Percentiles rank a stretch among this genome's conserved stretches.
These are phyloP conservation scores for Xylariaceae sp. DNA, from an alignment of 2,329 filamentous ascomycete species.

Conservation along the genomic window DNA sequence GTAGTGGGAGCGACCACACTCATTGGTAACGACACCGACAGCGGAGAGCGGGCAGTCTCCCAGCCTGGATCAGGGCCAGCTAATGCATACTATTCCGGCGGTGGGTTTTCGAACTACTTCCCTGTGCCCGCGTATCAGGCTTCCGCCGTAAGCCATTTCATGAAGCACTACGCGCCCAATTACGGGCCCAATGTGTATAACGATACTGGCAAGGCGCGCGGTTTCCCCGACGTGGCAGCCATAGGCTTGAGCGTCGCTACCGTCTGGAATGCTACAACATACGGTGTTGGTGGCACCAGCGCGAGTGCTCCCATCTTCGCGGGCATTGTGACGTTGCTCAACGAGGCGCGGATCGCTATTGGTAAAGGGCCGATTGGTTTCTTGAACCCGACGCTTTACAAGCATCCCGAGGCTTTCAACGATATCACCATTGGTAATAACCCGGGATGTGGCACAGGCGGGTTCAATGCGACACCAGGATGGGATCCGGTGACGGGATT, in stretches of 20 bases:
- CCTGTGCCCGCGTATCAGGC: slow-evolving; percentile 55
- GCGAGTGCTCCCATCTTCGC: slow-evolving; percentile 36
- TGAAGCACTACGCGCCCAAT: slow-evolving; percentile 48
- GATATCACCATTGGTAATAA: slow-evolving; percentile 42
- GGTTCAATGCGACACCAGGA: slow-evolving; percentile 38
- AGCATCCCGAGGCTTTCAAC: slow-evolving; percentile 40
- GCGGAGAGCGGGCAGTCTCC: slow-evolving; percentile 28
- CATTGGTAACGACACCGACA: slow-evolving; percentile 26
- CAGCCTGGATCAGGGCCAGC: slow-evolving; percentile 22
- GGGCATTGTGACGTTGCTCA: slow-evolving; percentile 33
- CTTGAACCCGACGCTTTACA: slow-evolving; percentile 39
- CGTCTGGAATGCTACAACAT: slow-evolving; percentile 47
- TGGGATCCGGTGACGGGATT: slow-evolving; percentile 47
- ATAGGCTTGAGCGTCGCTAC: slow-evolving; percentile 49
- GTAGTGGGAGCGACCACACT: slow-evolving; percentile 30
- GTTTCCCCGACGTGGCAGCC: slow-evolving; percentile 56
- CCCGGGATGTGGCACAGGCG: slow-evolving; percentile 39
- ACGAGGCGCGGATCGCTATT: slow-evolving; percentile 33
- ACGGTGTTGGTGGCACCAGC: slow-evolving; percentile 29
- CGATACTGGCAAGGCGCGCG: slow-evolving; percentile 51
- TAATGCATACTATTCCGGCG: slow-evolving; percentile 49
- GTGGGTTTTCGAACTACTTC: slow-evolving; percentile 59
- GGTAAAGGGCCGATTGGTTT: slow-evolving; percentile 38
- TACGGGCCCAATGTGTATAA: slow-evolving; percentile 55
- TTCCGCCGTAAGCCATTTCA: slow-evolving; percentile 48